Evolutionary conservation across 192 early-diverging fungal species (phyloP).

Genomic region (Coemansia sp.): DNA sequence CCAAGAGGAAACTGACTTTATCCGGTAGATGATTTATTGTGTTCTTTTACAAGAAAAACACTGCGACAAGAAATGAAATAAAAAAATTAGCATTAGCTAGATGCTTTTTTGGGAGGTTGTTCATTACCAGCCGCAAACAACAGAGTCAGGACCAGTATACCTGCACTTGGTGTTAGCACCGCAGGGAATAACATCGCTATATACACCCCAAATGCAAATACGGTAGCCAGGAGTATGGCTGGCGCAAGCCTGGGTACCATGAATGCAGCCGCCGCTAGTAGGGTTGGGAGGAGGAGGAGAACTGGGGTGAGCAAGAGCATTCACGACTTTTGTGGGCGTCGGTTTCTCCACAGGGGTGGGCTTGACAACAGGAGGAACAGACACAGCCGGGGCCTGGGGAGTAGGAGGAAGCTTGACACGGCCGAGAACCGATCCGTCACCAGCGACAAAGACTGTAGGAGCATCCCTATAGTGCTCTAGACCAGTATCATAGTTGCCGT

Average conservation of each 20-base stretch:
- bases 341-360: background rate
- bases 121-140: slow-evolving; percentile 31
- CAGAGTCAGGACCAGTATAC: background rate
- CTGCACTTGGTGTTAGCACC: slow-evolving; percentile 23
- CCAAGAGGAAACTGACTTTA: too few relatives aligned
- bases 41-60: too few relatives aligned
- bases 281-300: slow-evolving; percentile 1
- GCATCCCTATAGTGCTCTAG: slow-evolving; percentile 27
- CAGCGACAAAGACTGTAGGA: slow-evolving; percentile 31
- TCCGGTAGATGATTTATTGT: too few relatives aligned
- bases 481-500: slow-evolving; percentile 37
- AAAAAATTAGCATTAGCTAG: background rate
- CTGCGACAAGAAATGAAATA: too few relatives aligned
- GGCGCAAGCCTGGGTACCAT: slow-evolving; percentile 27
- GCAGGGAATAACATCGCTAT: slow-evolving; percentile 16
- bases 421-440: slow-evolving; percentile 6
- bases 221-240: slow-evolving; percentile 18
- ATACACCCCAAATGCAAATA: slow-evolving; percentile 39
- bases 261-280: slow-evolving; percentile 17
- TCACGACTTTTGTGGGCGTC: background rate
- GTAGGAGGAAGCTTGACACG: background rate
- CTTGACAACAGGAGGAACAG: slow-evolving; percentile 9
- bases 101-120: too few relatives aligned
- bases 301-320: background rate
- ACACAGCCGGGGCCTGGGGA: slow-evolving; percentile 12